These are phyloP conservation scores for Mariannaea sp. DNA, from an alignment of 2,329 filamentous ascomycete genomes.

Conservation along the genomic window DNA sequence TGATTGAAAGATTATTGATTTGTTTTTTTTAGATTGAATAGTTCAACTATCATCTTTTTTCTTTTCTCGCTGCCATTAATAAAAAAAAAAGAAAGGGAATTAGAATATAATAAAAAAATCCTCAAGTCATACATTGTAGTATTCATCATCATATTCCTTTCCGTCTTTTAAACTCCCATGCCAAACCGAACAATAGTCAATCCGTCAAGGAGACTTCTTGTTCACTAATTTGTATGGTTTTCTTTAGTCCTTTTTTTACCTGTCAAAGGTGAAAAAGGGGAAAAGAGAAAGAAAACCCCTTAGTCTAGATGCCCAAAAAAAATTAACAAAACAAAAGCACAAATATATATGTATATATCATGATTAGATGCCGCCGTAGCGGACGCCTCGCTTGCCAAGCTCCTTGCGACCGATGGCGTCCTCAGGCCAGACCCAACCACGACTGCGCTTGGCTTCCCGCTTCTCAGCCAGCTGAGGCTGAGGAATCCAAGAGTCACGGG, in stretches of 20 bases:
- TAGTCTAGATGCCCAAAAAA: neutral
- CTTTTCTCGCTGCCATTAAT: constrained; percentile 7
- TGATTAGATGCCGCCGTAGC: constrained; percentile 51
- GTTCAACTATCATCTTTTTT: constrained; percentile 4
- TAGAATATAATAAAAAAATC: constrained; percentile 13
- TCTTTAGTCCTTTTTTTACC: neutral
- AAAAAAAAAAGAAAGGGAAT: constrained; percentile 14
- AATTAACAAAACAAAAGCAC: neutral
- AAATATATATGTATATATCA: neutral
- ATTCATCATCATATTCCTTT: constrained; percentile 6
- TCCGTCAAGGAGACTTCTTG: constrained; percentile 8
- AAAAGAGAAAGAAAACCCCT: neutral
- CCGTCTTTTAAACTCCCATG: neutral
- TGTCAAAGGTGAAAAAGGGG: neutral
- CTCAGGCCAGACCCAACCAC: constrained; percentile 78
- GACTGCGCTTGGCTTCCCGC: constrained; percentile 72
- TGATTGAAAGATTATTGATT: too few species aligned
- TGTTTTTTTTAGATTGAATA: neutral
- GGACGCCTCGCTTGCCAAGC: constrained; percentile 67
- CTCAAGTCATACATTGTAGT: constrained; percentile 3
- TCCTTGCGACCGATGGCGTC: constrained; percentile 75
- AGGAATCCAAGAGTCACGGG: constrained; percentile 78
- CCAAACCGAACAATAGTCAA: neutral
- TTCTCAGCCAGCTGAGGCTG: constrained; percentile 75
- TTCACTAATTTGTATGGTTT: neutral